phyloP scores from a whole-genome alignment of 176 grass and related monocot species.

The Rhynchospora tenuis region DNA sequence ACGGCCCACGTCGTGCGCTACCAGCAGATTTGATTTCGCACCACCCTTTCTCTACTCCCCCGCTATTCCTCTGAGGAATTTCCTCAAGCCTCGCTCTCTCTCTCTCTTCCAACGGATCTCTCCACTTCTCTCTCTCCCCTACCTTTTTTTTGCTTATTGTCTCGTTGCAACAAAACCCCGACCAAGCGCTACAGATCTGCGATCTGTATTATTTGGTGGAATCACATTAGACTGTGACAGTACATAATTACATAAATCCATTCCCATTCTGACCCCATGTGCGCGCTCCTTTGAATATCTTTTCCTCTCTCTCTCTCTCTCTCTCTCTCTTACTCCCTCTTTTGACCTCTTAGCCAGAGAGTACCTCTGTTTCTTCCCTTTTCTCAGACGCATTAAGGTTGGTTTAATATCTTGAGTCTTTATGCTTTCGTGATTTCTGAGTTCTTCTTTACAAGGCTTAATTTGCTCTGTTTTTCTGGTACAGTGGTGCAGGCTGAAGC shows the following conservation, averaged over 20 bases:
- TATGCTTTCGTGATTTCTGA: background rate
- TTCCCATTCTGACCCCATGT: constrained; percentile 12
- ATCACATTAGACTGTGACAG: background rate
- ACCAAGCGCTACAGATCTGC: background rate
- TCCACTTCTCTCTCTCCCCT: constrained; percentile 2
- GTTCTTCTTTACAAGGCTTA: background rate
- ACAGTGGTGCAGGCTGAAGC: background rate
- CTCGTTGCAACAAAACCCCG: background rate
- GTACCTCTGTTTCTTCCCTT: constrained; percentile 1
- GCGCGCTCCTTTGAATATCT: constrained; percentile 6
- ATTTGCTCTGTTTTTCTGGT: constrained; percentile 16
- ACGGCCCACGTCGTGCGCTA: too few relatives aligned
- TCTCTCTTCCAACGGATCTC: constrained; percentile 18
- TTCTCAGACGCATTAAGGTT: constrained; percentile 9
- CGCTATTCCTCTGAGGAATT: too few relatives aligned
- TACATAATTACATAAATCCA: constrained; percentile 7
- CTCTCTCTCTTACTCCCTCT: background rate
- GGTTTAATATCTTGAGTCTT: background rate
- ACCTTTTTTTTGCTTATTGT: background rate
- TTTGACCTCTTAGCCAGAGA: background rate
- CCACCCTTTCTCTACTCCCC: background rate
- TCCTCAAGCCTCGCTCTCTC: background rate
- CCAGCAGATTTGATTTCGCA: too few relatives aligned
- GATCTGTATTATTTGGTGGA: constrained; percentile 1
- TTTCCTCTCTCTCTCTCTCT: background rate